Percentiles rank a stretch among this genome's conserved stretches.
Evolutionary conservation across 2,329 filamentous ascomycete genomes (phyloP).

Genomic region (Ophiostoma montium): DNA sequence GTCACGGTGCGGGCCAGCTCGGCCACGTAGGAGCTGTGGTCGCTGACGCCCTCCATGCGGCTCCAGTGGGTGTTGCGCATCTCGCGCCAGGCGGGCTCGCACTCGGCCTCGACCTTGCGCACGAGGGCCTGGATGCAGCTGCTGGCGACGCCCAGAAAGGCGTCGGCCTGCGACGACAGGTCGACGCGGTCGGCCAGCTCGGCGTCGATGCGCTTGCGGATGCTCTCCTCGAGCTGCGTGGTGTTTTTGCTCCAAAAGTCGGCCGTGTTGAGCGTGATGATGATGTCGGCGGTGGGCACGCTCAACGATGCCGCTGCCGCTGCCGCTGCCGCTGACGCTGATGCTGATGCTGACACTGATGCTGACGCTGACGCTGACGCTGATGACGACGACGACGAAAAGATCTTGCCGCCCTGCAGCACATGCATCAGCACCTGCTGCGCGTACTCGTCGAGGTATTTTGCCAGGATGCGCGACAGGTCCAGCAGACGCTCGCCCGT

Average conservation of each 20-base stretch:
- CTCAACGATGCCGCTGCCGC: conserved; percentile 19
- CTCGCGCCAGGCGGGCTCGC: conserved; percentile 83
- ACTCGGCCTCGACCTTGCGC: conserved; percentile 64
- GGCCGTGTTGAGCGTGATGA: conserved; percentile 86
- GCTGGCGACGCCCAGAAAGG: conserved; percentile 88
- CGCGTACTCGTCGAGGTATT: conserved; percentile 89
- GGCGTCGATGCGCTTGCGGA: conserved; percentile 76
- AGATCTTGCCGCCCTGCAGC: conserved; percentile 30
- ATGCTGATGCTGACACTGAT: too few species aligned
- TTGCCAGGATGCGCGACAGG: conserved; percentile 70
- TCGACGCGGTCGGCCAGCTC: conserved; percentile 67
- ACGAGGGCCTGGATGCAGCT: conserved; percentile 75
- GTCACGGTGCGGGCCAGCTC: conserved; percentile 67
- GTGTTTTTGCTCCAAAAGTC: conserved; percentile 96
- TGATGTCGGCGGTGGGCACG: conserved; percentile 43
- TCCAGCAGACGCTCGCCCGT: conserved; percentile 80
- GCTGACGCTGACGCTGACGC: too few species aligned
- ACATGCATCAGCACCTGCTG: conserved; percentile 78
- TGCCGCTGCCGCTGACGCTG: background rate
- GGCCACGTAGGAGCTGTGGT: conserved; percentile 83
- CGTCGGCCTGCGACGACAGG: conserved; percentile 82
- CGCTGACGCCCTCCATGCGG: conserved; percentile 81
- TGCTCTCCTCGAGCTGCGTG: conserved; percentile 85
- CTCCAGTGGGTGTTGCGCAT: conserved; percentile 96
- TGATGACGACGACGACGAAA: too few species aligned